phyloP scores from a whole-genome alignment of 768 basidiomycete species.

The Grammothele lineata region DNA sequence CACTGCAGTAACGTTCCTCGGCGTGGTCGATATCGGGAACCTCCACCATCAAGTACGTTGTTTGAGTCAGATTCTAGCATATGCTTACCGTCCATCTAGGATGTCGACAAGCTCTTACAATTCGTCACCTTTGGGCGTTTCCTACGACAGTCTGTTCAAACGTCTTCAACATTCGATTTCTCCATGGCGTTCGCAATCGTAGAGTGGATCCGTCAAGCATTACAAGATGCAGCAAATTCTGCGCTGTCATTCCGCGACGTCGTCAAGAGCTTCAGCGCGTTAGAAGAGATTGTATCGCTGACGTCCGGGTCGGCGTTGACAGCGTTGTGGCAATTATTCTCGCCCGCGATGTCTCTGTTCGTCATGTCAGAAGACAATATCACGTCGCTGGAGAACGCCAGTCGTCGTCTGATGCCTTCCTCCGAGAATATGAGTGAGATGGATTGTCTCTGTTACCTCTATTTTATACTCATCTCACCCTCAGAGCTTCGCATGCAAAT shows the following conservation, averaged over 20 bases:
- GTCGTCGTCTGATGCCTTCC: no score
- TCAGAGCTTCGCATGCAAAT: conserved; percentile 18
- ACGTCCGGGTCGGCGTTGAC: conserved; percentile 60
- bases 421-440: no score
- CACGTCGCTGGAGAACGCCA: no score
- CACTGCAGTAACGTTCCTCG: background rate
- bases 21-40: background rate
- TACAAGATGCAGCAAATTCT: conserved; percentile 25
- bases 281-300: conserved; percentile 50
- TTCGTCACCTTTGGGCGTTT: conserved; percentile 10
- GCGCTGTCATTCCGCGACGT: conserved; percentile 33
- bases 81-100: conserved; percentile 1
- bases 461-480: background rate
- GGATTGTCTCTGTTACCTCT: no score
- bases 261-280: conserved; percentile 26
- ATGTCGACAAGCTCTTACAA: conserved; percentile 2
- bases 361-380: no score
- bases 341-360: no score
- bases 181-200: conserved; percentile 60
- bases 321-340: conserved; percentile 5
- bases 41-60: no score
- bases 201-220: conserved; percentile 43
- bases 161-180: conserved; percentile 45
- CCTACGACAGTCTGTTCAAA: conserved; percentile 6
- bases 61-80: no score